Evolutionary conservation across 345 rosid genomes (phyloP).

Genomic region (Kernera saxatilis): DNA sequence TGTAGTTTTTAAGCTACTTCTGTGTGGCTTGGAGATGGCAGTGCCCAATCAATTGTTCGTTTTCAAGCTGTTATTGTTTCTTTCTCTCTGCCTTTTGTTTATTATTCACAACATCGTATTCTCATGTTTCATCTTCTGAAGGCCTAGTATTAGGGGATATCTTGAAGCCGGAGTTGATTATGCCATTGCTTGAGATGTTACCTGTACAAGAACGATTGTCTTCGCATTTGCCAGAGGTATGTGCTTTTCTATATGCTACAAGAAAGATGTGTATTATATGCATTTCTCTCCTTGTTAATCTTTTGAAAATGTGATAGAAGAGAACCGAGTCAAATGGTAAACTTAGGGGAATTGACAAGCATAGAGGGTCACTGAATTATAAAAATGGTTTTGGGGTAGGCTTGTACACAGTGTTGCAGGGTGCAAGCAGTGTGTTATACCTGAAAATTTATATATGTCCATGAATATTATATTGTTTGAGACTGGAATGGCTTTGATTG

Average conservation of each 20-base stretch:
- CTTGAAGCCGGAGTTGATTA: slow-evolving; percentile 79
- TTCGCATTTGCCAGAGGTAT: slow-evolving; percentile 86
- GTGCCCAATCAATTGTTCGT: not conserved
- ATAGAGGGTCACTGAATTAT: not conserved
- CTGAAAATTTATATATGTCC: not conserved
- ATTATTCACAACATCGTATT: not conserved
- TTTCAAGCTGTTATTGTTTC: not conserved
- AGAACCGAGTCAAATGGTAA: not conserved
- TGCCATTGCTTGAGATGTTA: slow-evolving; percentile 79
- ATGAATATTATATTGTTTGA: not conserved
- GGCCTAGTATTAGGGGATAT: slow-evolving; percentile 83
- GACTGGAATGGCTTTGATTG: not conserved
- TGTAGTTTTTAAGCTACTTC: not conserved
- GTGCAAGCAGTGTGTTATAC: not conserved
- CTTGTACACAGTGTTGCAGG: not conserved
- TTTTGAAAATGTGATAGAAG: slow-evolving; percentile 8
- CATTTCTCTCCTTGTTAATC: not conserved
- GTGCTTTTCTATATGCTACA: not conserved
- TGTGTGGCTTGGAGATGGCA: not conserved
- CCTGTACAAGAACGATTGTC: slow-evolving; percentile 59
- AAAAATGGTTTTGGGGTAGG: slow-evolving; percentile 1
- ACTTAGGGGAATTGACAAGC: not conserved
- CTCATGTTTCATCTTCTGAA: slow-evolving; percentile 24
- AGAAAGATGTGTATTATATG: not conserved
- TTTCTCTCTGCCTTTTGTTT: not conserved